These are phyloP conservation scores for Cladosporium sp. DNA, from an alignment of 2,329 filamentous ascomycete species.

Conservation along the genomic window DNA sequence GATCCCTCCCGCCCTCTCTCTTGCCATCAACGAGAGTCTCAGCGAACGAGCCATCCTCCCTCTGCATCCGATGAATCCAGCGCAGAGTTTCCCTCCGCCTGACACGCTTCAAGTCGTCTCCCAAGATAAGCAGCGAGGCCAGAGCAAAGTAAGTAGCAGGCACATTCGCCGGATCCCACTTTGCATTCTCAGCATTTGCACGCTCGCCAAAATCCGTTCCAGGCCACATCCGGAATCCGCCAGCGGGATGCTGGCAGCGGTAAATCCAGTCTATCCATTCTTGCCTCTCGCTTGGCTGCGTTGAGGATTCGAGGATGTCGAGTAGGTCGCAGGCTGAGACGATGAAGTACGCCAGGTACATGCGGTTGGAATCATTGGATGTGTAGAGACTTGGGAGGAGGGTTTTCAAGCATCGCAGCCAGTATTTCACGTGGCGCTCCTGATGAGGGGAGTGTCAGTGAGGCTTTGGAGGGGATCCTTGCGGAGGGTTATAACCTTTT, in stretches of 20 bases:
- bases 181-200: conserved; percentile 48
- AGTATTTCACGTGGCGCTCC: conserved; percentile 74
- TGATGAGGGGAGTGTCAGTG: conserved; percentile 11
- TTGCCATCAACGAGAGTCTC: conserved; percentile 62
- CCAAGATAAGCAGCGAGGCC: conserved; percentile 62
- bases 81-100: conserved; percentile 60
- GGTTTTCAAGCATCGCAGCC: conserved; percentile 79
- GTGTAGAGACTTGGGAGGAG: conserved; percentile 80
- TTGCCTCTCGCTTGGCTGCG: conserved; percentile 49
- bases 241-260: conserved; percentile 73
- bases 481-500: conserved; percentile 2
- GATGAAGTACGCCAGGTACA: conserved; percentile 86
- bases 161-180: conserved; percentile 73
- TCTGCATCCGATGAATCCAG: conserved; percentile 75
- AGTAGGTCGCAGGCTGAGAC: conserved; percentile 81
- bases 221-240: conserved; percentile 85
- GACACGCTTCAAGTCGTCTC: conserved; percentile 59
- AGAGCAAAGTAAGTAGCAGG: conserved; percentile 88
- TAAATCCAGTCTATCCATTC: conserved; percentile 73
- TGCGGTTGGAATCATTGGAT: conserved; percentile 81
- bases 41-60: conserved; percentile 83
- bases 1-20: conserved; percentile 76
- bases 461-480: not conserved
- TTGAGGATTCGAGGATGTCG: conserved; percentile 53
- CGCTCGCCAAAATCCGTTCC: conserved; percentile 54